Conservation (phyloP, 352 stramenopile species). For the Peronospora belbahrii region DNA sequence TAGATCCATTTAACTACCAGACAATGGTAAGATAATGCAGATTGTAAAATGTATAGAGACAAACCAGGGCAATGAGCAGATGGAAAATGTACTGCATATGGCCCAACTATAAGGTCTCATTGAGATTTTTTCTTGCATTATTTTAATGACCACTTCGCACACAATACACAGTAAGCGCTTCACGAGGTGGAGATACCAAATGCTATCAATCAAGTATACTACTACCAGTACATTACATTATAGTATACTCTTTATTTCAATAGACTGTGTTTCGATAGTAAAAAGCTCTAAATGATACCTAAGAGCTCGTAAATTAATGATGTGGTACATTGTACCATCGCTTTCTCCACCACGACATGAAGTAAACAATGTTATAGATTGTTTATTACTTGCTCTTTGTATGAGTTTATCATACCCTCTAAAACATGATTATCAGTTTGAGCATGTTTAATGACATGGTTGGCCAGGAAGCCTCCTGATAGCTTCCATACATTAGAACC, state of each 20-base stretch:
- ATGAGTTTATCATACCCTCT: not conserved
- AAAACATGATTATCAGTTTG: conserved; percentile 2
- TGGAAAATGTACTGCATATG: conserved; percentile 46
- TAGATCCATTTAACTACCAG: no score
- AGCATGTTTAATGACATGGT: conserved; percentile 4
- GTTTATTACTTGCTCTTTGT: conserved; percentile 4
- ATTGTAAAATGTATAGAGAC: conserved; percentile 37
- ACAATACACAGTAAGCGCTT: conserved; percentile 34
- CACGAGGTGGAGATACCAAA: conserved; percentile 85
- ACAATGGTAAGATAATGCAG: no score
- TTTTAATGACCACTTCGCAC: conserved; percentile 79
- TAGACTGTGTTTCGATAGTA: no score
- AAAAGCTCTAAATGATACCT: conserved; percentile 16
- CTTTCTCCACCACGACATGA: conserved; percentile 8
- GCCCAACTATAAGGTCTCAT: conserved; percentile 74
- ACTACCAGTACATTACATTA: not conserved
- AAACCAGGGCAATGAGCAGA: conserved; percentile 78
- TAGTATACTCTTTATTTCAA: not conserved
- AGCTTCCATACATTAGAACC: not conserved
- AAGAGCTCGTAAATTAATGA: not conserved
- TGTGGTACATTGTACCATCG: conserved; percentile 17
- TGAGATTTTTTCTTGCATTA: conserved; percentile 57
- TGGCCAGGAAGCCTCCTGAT: conserved; percentile 9
- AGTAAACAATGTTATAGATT: no score
- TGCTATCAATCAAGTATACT: conserved; percentile 28